Evolutionary conservation across 805 yeast species (phyloP).

Genomic region (Candida nitratophila): DNA sequence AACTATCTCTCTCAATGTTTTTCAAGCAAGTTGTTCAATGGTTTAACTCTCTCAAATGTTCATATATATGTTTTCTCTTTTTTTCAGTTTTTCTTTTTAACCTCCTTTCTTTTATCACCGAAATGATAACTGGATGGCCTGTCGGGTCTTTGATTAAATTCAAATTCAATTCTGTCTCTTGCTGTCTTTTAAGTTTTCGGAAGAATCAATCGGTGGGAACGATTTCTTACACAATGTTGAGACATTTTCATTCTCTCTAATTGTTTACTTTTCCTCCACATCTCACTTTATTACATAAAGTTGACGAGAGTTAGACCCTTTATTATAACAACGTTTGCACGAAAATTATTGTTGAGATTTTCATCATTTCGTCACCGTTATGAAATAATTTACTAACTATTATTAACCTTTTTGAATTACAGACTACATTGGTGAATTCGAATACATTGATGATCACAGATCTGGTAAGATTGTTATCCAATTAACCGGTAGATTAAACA

Average conservation of each 20-base stretch:
- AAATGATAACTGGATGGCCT: constrained; percentile 98
- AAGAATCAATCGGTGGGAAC: constrained; percentile 49
- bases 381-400: constrained; percentile 11
- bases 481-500: constrained; percentile 97
- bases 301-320: too few relatives aligned
- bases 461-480: constrained; percentile 96
- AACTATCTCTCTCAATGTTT: too few relatives aligned
- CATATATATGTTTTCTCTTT: not conserved
- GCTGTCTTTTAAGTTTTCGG: constrained; percentile 99
- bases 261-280: constrained; percentile 72
- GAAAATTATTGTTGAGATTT: too few relatives aligned
- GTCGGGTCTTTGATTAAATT: constrained; percentile 46
- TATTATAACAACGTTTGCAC: too few relatives aligned
- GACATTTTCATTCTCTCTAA: constrained; percentile 24
- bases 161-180: constrained; percentile 52
- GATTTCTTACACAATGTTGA: constrained; percentile 61
- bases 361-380: too few relatives aligned
- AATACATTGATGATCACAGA: constrained; percentile 99
- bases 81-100: not conserved
- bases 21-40: too few relatives aligned
- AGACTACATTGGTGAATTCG: constrained; percentile 95
- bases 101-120: constrained; percentile 41
- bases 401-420: constrained; percentile 26
- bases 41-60: too few relatives aligned
- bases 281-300: constrained; percentile 4